These are phyloP conservation scores for Saccharomycopsis lassenensis DNA, from an alignment of 805 yeast genomes.

Conservation along the genomic window DNA sequence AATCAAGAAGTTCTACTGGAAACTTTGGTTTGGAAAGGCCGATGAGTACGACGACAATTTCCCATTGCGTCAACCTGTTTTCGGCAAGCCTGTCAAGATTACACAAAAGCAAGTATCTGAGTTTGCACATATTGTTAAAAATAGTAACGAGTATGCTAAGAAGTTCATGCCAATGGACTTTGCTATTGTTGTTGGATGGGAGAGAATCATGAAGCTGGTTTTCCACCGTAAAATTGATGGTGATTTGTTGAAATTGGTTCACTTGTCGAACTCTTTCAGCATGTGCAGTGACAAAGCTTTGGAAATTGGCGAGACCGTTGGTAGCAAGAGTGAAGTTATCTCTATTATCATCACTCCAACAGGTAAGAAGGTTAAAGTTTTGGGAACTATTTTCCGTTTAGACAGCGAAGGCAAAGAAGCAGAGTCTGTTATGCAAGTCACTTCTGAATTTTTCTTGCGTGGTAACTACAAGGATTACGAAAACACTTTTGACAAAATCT, in stretches of 20 bases:
- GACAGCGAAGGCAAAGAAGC: constrained; percentile 29
- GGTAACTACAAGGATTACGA: constrained; percentile 82
- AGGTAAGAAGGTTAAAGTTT: constrained; percentile 93
- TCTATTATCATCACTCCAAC: constrained; percentile 84
- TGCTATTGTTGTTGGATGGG: constrained; percentile 98
- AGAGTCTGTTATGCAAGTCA: constrained; percentile 82
- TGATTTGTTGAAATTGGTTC: constrained; percentile 87
- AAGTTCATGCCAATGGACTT: constrained; percentile 98
- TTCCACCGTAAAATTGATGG: constrained; percentile 97
- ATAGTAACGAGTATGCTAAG: constrained; percentile 38
- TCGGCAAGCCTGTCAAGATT: constrained; percentile 50
- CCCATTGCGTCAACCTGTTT: constrained; percentile 33
- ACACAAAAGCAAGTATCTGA: constrained; percentile 73
- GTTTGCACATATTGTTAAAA: constrained; percentile 94
- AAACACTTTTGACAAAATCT: constrained; percentile 81
- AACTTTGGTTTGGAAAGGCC: constrained; percentile 75
- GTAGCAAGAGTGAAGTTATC: constrained; percentile 72
- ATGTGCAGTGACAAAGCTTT: constrained; percentile 87
- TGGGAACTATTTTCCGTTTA: constrained; percentile 70
- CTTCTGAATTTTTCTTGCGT: constrained; percentile 92
- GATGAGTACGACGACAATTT: constrained; percentile 39
- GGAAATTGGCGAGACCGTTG: constrained; percentile 76
- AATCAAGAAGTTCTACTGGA: constrained; percentile 96
- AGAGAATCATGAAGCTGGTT: constrained; percentile 93
- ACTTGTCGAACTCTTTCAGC: constrained; percentile 86